Base-by-base conservation (phyloP, 495 filamentous ascomycete species). In the Neurospora sp. region DNA sequence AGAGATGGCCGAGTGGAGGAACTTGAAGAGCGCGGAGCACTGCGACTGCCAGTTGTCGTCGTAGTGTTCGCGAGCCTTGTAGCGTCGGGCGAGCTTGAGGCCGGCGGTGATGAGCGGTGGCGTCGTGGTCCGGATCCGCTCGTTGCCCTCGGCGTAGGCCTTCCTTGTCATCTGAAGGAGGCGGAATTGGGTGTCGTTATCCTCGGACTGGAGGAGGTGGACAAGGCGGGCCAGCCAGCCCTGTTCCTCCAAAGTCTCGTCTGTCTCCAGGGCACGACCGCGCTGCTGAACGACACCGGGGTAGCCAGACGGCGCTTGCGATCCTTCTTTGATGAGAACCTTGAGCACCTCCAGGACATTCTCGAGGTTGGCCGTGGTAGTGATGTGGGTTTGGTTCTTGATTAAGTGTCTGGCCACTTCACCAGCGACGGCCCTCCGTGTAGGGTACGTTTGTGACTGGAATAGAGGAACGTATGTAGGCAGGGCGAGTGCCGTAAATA, bases 191-290 rank as follows among this genome's bases (percentile, higher is more conserved):
- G 92, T 96, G 76, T 96, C 94, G 77, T 99, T 98, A 77, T 94
- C 87, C 31, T 92, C 84, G 16, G 88, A 90, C 73, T 94, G 84
- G 39, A 99, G 88, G 39, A 98, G 84, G 82, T 99, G 96, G 27
- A 97, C 89, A 71, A 99, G 87, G 77, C 96, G 87, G 53, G 96
- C 96, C 69, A 99, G 84, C 91, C 94, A 97, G 42, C 96, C 96
- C 86, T 99, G 96, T 81, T 98, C 96, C 81, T 98, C 94, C 73
- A 98, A 89, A 0, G 95, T 98, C 81, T 99, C 96, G 47, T 98
- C 96, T 1, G 96, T 98, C 78, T 90, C 88, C 39, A 89, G 68
- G 7, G 86, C 84, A 75, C 96, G 91, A 4, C 73, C 68, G 80
- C 86, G 72, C 83, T 91, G 78, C 87, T 91, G 81, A 82, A 92